Conservation (phyloP, 805 yeast genomes). For the Torulaspora maleeae region DNA sequence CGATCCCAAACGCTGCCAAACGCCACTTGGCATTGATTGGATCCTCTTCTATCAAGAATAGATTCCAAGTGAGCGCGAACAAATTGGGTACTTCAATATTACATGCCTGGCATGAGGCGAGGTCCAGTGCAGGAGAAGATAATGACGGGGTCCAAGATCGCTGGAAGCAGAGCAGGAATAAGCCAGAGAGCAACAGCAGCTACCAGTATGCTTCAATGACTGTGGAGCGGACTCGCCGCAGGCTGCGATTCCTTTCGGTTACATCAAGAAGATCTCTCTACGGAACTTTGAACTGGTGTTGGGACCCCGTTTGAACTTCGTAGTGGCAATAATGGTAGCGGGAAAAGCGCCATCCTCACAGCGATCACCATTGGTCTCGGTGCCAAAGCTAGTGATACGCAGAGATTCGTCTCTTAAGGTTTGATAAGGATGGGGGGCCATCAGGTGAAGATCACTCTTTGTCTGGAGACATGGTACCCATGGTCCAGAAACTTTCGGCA, state of each 20-base stretch:
- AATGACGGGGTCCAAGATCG: conserved; percentile 16
- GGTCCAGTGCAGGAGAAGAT: conserved; percentile 12
- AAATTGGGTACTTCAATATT: background rate
- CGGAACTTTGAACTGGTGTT: conserved; percentile 68
- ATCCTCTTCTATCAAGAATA: no score
- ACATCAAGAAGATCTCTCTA: conserved; percentile 56
- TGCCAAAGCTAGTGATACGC: conserved; percentile 81
- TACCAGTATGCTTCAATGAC: conserved; percentile 30
- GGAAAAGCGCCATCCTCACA: conserved; percentile 82
- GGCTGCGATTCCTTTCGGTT: conserved; percentile 47
- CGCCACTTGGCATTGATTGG: no score
- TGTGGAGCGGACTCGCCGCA: conserved; percentile 5
- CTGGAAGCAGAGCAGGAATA: conserved; percentile 16
- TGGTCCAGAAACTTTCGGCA: conserved; percentile 62
- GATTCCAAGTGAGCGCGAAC: no score
- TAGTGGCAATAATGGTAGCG: conserved; percentile 91
- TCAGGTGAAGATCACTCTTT: conserved; percentile 62
- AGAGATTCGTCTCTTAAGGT: conserved; percentile 61
- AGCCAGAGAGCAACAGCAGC: conserved; percentile 13
- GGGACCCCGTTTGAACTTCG: conserved; percentile 78
- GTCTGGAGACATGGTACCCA: conserved; percentile 63
- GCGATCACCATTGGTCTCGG: conserved; percentile 86
- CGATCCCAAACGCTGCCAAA: no score
- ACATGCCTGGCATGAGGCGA: background rate
- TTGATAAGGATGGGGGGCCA: conserved; percentile 73